Evolutionary conservation across 192 early-diverging fungal genomes (phyloP).

Genomic region (Neocallimastix lanati): DNA sequence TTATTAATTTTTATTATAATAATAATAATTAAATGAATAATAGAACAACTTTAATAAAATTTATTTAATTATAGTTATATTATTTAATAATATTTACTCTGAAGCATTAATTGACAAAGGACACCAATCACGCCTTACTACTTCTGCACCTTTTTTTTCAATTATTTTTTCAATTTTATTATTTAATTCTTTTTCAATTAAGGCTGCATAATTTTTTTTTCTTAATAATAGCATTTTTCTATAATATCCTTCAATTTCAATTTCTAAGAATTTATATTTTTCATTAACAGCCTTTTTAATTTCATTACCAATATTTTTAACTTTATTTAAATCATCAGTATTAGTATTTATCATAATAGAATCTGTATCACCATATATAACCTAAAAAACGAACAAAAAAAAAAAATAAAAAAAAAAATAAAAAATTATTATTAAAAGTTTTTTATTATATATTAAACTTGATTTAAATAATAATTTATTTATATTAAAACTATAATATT

Average conservation of each 20-base stretch:
- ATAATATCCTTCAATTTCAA: conserved; percentile 90
- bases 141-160: conserved; percentile 87
- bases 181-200: conserved; percentile 22
- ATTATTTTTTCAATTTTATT: conserved; percentile 21
- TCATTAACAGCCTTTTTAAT: conserved; percentile 77
- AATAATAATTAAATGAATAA: too few species aligned
- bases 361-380: conserved; percentile 99
- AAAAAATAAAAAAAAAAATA: too few species aligned
- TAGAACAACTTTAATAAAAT: too few species aligned
- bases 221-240: conserved; percentile 76
- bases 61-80: too few species aligned
- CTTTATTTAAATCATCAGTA: conserved; percentile 45
- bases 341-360: conserved; percentile 95
- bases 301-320: conserved; percentile 57
- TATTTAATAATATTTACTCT: conserved; percentile 31
- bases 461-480: too few species aligned
- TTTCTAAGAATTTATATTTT: conserved; percentile 81
- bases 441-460: too few species aligned
- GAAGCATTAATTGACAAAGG: conserved; percentile 79
- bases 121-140: conserved; percentile 96
- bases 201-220: conserved; percentile 97
- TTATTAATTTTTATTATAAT: too few species aligned
- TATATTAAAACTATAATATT: too few species aligned
- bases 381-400: too few species aligned
- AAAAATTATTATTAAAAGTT: too few species aligned